These are phyloP conservation scores for Ustilago cynodontis DNA, from an alignment of 1,284 basidiomycete species.

Conservation along the genomic window DNA sequence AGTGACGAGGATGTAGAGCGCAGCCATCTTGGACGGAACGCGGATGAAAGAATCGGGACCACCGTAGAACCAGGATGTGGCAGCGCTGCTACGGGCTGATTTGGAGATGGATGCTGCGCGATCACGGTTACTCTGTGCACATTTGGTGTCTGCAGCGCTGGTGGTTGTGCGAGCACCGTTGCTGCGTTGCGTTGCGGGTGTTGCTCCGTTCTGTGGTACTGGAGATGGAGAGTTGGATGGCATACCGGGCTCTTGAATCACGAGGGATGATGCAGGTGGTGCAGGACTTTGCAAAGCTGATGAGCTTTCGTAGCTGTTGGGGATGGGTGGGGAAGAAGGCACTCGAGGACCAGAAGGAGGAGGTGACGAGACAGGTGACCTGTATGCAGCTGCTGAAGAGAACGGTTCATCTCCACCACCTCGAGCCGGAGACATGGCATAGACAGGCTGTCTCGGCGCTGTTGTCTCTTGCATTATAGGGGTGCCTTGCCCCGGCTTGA, in stretches of 20 bases:
- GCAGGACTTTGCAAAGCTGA: constrained; percentile 9
- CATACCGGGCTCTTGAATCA: constrained; percentile 23
- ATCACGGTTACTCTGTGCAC: constrained; percentile 20
- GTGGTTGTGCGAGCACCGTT: constrained; percentile 1
- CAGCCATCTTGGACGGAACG: constrained; percentile 30
- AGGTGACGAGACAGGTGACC: constrained; percentile 22
- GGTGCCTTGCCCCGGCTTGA: constrained; percentile 15
- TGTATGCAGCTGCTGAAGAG: constrained; percentile 41
- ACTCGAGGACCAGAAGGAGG: constrained; percentile 25
- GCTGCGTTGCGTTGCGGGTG: neutral
- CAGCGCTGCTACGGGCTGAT: constrained; percentile 23
- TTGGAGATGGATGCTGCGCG: constrained; percentile 42
- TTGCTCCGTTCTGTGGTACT: constrained; percentile 7
- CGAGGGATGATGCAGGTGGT: constrained; percentile 28
- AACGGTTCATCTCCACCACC: constrained; percentile 21
- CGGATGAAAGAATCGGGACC: constrained; percentile 33
- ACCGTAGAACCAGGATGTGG: constrained; percentile 36
- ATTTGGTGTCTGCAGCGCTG: neutral
- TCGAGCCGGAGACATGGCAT: neutral
- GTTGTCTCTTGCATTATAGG: neutral
- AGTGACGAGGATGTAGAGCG: constrained; percentile 36
- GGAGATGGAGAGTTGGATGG: constrained; percentile 8
- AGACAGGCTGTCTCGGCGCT: neutral
- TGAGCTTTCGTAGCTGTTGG: constrained; percentile 16
- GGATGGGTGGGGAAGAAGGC: neutral